Percentiles rank a stretch among this genome's conserved stretches.
These are phyloP conservation scores for Nicotiana noctiflora DNA, from an alignment of 257 asterid genomes.

Conservation along the genomic window DNA sequence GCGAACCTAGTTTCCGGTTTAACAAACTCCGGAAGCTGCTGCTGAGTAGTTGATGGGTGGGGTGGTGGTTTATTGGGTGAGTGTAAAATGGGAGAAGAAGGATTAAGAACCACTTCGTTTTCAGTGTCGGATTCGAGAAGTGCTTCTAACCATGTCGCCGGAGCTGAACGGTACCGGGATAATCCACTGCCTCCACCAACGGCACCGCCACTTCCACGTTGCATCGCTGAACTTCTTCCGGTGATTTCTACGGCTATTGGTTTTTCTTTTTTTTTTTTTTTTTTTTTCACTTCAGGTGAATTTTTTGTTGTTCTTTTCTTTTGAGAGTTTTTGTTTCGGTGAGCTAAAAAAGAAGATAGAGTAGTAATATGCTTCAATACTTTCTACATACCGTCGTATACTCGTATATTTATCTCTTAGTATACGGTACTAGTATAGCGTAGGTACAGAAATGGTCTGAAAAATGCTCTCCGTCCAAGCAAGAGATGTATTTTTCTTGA, in stretches of 20 bases:
- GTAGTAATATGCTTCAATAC: not conserved
- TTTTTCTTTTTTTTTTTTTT: not conserved
- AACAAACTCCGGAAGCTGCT: constrained; percentile 12
- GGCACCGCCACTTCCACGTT: constrained; percentile 50
- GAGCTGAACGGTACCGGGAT: constrained; percentile 78
- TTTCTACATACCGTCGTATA: too few relatives aligned
- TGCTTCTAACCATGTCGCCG: constrained; percentile 89
- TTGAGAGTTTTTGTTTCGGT: not conserved
- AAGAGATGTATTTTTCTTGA: too few relatives aligned
- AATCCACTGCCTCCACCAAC: constrained; percentile 24
- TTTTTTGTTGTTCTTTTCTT: not conserved
- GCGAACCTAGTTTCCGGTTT: constrained; percentile 14
- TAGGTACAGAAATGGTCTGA: too few relatives aligned
- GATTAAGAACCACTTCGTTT: constrained; percentile 43
- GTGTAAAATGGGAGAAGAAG: constrained; percentile 16
- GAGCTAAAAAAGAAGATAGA: constrained; percentile 1
- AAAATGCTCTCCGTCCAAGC: too few relatives aligned
- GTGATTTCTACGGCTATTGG: not conserved
- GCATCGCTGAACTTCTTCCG: constrained; percentile 41
- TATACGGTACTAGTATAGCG: too few relatives aligned
- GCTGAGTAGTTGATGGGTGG: constrained; percentile 20
- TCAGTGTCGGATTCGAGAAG: constrained; percentile 76
- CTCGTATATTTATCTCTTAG: too few relatives aligned
- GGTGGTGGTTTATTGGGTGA: constrained; percentile 20
- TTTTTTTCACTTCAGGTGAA: constrained; percentile 1